Percentiles rank a stretch among this genome's conserved stretches.
phyloP scores from a whole-genome alignment of 371 early-diverging fungal species.

The Synchytrium microbalum region DNA sequence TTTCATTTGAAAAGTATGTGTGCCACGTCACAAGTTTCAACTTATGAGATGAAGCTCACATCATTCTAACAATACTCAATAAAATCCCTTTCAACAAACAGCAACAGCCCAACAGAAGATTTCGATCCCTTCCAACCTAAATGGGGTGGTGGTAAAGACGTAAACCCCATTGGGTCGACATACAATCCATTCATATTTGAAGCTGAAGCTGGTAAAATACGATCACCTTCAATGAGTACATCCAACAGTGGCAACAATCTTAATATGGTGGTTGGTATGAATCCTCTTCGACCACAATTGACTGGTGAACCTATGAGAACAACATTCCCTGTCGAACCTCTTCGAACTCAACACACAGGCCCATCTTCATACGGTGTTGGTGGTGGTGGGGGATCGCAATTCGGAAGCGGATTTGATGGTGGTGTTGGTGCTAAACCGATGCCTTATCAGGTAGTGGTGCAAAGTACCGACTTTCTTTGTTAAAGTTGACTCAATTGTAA shows the following conservation, averaged over 20 bases:
- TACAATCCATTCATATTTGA: background rate
- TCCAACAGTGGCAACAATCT: background rate
- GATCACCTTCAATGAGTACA: slow-evolving; percentile 35
- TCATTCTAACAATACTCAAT: slow-evolving; percentile 7
- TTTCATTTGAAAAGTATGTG: slow-evolving; percentile 1
- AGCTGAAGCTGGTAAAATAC: slow-evolving; percentile 26
- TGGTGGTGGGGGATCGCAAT: slow-evolving; percentile 19
- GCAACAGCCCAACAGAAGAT: slow-evolving; percentile 9
- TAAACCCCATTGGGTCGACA: background rate
- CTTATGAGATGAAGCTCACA: slow-evolving; percentile 3
- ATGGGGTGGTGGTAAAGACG: background rate
- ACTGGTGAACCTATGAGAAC: slow-evolving; percentile 43
- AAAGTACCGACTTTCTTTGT: background rate
- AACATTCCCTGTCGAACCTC: slow-evolving; percentile 31
- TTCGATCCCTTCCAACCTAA: slow-evolving; percentile 19
- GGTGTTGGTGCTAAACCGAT: background rate
- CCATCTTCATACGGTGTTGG: background rate
- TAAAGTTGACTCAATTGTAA: background rate
- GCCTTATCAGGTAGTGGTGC: background rate
- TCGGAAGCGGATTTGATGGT: slow-evolving; percentile 18
- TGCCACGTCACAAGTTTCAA: slow-evolving; percentile 2
- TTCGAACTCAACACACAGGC: slow-evolving; percentile 4
- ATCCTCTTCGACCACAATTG: slow-evolving; percentile 45
- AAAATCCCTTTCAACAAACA: background rate
- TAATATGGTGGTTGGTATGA: slow-evolving; percentile 17